Base-by-base conservation (phyloP, 768 basidiomycete genomes). In the Suillus occidentalis region DNA sequence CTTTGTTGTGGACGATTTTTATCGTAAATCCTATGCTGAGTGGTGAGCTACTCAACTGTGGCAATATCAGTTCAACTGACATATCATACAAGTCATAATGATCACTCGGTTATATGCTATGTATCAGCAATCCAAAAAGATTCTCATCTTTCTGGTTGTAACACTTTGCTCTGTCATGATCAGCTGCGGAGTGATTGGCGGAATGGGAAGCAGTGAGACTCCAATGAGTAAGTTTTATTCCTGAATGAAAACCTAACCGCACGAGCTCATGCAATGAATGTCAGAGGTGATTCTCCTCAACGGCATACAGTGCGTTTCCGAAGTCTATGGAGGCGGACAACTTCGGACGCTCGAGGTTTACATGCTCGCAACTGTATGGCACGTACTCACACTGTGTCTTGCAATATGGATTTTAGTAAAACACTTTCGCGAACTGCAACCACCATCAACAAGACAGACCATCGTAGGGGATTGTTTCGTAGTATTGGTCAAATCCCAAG, bases 71-170 rank as follows among this genome's bases (percentile, higher is more conserved):
- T 1, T 55, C 12, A 20, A n/a, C 53, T 55, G 20, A 55, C 0
- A 36, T n/a, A 7, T 13, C 53, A 55, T 36, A 4, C 31, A n/a
- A 55, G 53, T 55, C 53, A n/a, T 55, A 12, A 13, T 55, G 34
- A 55, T 55, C 34, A 13, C 53, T 36, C 53, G 34, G 53, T 55
- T 55, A 55, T 10, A 55, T 55, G 53, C 53, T 13, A 55, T 55
- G 53, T 36, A 36, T 36, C 31, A 34, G 53, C 20, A 3, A 36
- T 55, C 53, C 12, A 55, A 12, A 36, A 55, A 55, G 31, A n/a
- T 55, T 20, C 53, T 55, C 20, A n/a, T 55, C 53, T 55, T 55
- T 36, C 53, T 55, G 12, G 6, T 55, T 13, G 34, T n/a, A n/a
- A 20, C 20, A 20, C 20, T 36, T 6, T 1, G 0, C 20, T n/a